Conservation (phyloP, 352 stramenopile species). For the Globisporangium polare region DNA sequence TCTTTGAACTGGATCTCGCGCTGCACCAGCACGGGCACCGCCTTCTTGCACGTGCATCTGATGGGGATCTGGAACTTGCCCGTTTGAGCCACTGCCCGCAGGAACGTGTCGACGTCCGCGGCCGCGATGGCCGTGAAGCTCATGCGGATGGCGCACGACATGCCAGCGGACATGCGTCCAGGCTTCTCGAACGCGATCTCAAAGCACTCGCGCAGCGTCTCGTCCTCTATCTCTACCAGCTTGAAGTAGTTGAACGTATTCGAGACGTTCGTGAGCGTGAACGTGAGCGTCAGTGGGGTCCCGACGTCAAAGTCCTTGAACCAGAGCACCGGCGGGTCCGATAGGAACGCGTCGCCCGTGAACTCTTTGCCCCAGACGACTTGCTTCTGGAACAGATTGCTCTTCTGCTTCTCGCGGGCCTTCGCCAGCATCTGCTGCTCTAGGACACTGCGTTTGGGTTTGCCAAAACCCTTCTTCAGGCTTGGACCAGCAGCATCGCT, state of each 20-base stretch:
- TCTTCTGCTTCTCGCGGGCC: conserved; percentile 47
- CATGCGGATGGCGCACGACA: conserved; percentile 68
- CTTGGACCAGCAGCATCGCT: neutral
- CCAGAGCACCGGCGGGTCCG: conserved; percentile 69
- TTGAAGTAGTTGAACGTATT: conserved; percentile 93
- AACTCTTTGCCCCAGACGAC: conserved; percentile 84
- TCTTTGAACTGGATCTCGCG: conserved; percentile 49
- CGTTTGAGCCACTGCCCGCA: conserved; percentile 74
- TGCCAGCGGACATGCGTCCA: conserved; percentile 88
- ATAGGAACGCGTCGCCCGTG: conserved; percentile 69
- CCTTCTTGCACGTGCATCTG: conserved; percentile 79
- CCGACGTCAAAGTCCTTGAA: conserved; percentile 91
- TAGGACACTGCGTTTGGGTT: conserved; percentile 51
- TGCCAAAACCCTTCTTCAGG: conserved; percentile 29
- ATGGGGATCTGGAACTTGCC: conserved; percentile 78
- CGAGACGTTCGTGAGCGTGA: conserved; percentile 90
- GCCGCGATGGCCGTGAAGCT: conserved; percentile 60
- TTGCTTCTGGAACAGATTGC: conserved; percentile 55
- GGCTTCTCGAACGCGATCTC: conserved; percentile 85
- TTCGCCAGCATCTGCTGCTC: conserved; percentile 54
- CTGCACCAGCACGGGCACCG: conserved; percentile 53
- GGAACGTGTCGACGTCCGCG: conserved; percentile 56
- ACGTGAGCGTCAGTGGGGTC: conserved; percentile 39
- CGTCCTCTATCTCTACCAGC: conserved; percentile 64
- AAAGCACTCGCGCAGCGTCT: conserved; percentile 75